Evolutionary conservation across 108 stramenopile genomes (phyloP).

Genomic region (Schizochytrium sp.): DNA sequence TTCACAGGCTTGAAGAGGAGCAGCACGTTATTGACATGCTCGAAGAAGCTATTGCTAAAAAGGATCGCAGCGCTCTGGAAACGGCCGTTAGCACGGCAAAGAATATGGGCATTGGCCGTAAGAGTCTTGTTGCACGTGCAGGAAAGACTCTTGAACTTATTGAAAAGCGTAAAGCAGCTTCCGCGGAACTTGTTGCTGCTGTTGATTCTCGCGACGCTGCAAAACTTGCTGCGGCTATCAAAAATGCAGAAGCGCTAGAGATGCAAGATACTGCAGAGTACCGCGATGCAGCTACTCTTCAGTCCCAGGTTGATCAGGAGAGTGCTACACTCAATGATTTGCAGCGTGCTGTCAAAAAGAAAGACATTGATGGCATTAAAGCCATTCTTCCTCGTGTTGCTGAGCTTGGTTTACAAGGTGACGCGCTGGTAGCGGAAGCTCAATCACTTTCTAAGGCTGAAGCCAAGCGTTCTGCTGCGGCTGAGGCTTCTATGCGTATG

Average conservation of each 20-base stretch:
- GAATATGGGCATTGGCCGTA: slow-evolving; percentile 33
- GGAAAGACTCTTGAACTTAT: slow-evolving; percentile 60
- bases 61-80: slow-evolving; percentile 65
- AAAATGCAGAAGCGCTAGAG: slow-evolving; percentile 61
- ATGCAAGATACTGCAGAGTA: slow-evolving; percentile 64
- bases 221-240: slow-evolving; percentile 67
- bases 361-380: slow-evolving; percentile 65
- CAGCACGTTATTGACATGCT: slow-evolving; percentile 58
- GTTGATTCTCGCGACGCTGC: slow-evolving; percentile 65
- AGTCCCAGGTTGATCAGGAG: slow-evolving; percentile 72
- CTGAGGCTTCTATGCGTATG: slow-evolving; percentile 40
- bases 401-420: slow-evolving; percentile 64
- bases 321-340: slow-evolving; percentile 66
- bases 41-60: slow-evolving; percentile 63
- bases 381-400: slow-evolving; percentile 8
- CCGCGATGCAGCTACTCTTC: slow-evolving; percentile 66
- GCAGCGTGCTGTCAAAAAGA: slow-evolving; percentile 59
- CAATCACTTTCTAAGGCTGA: not conserved
- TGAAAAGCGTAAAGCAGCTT: slow-evolving; percentile 67
- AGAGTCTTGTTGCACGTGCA: slow-evolving; percentile 52
- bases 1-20: slow-evolving; percentile 69
- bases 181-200: slow-evolving; percentile 63
- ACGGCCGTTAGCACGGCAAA: slow-evolving; percentile 64
- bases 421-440: not conserved
- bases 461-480: slow-evolving; percentile 36